Evolutionary conservation across 164 flowering plant genomes (phyloP), one percentile per base, ranked within the genome.

Genomic region (Cinnamomum chago): DNA sequence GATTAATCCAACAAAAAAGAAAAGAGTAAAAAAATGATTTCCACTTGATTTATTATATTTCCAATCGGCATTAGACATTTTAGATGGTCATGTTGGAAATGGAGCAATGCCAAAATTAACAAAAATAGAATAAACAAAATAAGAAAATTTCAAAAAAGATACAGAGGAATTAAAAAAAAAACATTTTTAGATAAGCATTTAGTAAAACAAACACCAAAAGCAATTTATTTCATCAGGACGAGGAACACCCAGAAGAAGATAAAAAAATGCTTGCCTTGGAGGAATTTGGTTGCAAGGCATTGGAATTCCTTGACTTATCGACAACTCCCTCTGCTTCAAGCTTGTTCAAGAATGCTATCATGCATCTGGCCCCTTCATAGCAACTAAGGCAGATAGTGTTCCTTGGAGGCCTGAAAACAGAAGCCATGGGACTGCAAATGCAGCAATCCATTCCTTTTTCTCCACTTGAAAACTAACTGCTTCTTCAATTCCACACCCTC

Each of bases 391-490:
- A 93, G 64, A 93, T 85, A 30, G 89, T 84, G 66, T 90, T 92
- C 78, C 98, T 86, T 25, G 92, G 93, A 22, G 92, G 93, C 86
- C 95, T 85, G 28, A 91, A 73, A 62, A 85, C 85, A 50, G 75
- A 67, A 0, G 93, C 92, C 84, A 90, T 71, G 2, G 90, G 73
- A 24, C 83, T 86, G 74, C 98, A 93, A 18, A 93, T 79, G 10
- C 86, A 85, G 77, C 98, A 93, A 73, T 93, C 96, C 73, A 76
- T 80, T 65, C 47, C 40, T 67, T 24, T 28, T 12, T 55, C 23
- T 35, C 40, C 18, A 47, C 70, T 14, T 62, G 52, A 62, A 82
- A 77, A 80, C 83, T 71, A 74, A 50, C 60, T 2, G 60, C 17
- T 55, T 15, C 15, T 55, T 55, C 60, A 55, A 55, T 14, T 55